These are phyloP conservation scores for Malassezia globosa DNA, from an alignment of 1,284 basidiomycete genomes.

Conservation along the genomic window DNA sequence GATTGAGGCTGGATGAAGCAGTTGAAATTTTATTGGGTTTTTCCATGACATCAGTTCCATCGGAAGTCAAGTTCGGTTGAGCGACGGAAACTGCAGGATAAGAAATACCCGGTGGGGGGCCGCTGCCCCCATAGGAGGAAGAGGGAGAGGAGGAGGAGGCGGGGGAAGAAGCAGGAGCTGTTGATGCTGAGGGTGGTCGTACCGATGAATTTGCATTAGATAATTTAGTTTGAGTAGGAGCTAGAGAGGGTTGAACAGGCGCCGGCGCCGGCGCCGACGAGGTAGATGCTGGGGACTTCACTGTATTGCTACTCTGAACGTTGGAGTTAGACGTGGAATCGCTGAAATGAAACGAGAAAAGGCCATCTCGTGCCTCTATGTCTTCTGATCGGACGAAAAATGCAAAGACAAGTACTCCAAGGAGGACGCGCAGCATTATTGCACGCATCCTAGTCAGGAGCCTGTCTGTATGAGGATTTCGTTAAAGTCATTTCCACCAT, in stretches of 20 bases:
- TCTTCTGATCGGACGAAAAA: background rate
- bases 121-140: background rate
- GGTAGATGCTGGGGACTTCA: too few relatives aligned
- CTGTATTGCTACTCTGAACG: too few relatives aligned
- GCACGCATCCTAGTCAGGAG: background rate
- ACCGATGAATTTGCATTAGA: too few relatives aligned
- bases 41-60: conserved; percentile 2
- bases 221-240: too few relatives aligned
- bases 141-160: background rate
- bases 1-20: background rate
- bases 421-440: background rate
- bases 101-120: background rate
- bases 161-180: background rate
- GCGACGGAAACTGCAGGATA: conserved; percentile 6
- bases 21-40: background rate
- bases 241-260: too few relatives aligned
- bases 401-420: background rate
- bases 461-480: too few relatives aligned
- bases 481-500: too few relatives aligned
- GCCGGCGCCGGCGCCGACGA: too few relatives aligned
- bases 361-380: background rate
- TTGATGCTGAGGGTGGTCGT: background rate
- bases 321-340: too few relatives aligned
- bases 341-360: too few relatives aligned
- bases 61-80: background rate